phyloP scores from a whole-genome alignment of 75 land plant genomes.

The Selaginella moellendorffii region DNA sequence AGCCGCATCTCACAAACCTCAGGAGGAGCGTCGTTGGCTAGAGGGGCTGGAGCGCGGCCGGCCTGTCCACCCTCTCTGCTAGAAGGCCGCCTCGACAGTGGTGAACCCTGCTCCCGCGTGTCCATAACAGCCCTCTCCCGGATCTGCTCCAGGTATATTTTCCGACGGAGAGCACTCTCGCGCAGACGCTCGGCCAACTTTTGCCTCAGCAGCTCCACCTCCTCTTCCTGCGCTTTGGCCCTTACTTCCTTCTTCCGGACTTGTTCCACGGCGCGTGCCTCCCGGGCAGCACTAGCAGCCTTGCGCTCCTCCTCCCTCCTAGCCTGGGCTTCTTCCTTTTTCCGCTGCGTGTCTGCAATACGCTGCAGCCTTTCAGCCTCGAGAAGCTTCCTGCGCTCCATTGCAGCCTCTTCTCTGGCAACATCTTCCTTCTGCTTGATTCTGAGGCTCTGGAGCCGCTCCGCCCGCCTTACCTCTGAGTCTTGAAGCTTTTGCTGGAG shows the following conservation, averaged over 20 bases:
- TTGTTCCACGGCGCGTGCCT: conserved; percentile 74
- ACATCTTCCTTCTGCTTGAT: conserved; percentile 83
- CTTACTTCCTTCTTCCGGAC: conserved; percentile 70
- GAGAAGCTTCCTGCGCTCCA: conserved; percentile 65
- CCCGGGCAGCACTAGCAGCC: conserved; percentile 88
- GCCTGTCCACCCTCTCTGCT: conserved; percentile 45
- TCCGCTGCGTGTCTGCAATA: conserved; percentile 73
- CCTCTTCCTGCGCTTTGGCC: conserved; percentile 86
- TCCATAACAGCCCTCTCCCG: conserved; percentile 85
- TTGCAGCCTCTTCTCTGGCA: conserved; percentile 85
- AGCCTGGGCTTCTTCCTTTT: conserved; percentile 84
- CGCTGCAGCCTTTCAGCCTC: conserved; percentile 86
- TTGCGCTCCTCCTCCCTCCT: conserved; percentile 90
- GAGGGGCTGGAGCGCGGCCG: conserved; percentile 23
- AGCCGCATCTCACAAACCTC: not conserved
- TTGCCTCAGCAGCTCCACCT: conserved; percentile 82
- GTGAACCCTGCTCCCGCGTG: conserved; percentile 74
- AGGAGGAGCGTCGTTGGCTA: conserved; percentile 46
- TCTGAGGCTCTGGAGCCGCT: conserved; percentile 66
- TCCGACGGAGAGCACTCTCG: conserved; percentile 86
- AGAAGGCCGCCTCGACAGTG: conserved; percentile 44
- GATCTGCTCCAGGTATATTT: conserved; percentile 82
- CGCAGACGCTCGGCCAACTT: conserved; percentile 73
- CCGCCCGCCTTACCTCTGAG: conserved; percentile 83
- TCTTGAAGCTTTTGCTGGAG: conserved; percentile 85